Conservation (phyloP, 441 rosid genomes). For the Euphorbia corollata region DNA sequence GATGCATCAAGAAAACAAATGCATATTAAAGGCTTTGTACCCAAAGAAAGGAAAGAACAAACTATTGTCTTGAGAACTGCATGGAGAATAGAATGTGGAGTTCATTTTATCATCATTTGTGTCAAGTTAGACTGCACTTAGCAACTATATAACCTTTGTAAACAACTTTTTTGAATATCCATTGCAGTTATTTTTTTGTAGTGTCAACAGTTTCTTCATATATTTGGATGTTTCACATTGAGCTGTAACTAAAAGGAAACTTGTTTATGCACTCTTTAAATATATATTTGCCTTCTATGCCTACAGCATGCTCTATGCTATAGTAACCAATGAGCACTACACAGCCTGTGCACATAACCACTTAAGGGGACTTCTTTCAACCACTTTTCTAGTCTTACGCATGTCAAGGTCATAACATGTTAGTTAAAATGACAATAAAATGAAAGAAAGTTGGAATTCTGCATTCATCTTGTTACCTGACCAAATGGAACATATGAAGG, state of each 20-base stretch:
- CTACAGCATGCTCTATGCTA: neutral
- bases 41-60: neutral
- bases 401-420: neutral
- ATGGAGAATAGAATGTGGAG: conserved; percentile 1
- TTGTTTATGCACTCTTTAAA: neutral
- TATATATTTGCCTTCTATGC: neutral
- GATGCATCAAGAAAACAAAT: neutral
- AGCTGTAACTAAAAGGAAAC: neutral
- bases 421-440: conserved; percentile 5
- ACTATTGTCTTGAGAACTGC: neutral
- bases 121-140: neutral
- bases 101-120: neutral
- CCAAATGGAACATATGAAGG: conserved; percentile 97
- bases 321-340: neutral
- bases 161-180: neutral
- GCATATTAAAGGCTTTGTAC: neutral
- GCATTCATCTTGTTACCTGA: conserved; percentile 40
- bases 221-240: neutral
- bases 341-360: neutral
- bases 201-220: neutral
- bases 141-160: neutral
- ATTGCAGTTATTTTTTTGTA: neutral
- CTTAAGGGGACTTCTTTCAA: neutral
- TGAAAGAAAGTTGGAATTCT: conserved; percentile 10
- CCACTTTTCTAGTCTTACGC: neutral